These are phyloP conservation scores for Metarhizium humberi DNA, from an alignment of 2,329 filamentous ascomycete species.

Conservation along the genomic window DNA sequence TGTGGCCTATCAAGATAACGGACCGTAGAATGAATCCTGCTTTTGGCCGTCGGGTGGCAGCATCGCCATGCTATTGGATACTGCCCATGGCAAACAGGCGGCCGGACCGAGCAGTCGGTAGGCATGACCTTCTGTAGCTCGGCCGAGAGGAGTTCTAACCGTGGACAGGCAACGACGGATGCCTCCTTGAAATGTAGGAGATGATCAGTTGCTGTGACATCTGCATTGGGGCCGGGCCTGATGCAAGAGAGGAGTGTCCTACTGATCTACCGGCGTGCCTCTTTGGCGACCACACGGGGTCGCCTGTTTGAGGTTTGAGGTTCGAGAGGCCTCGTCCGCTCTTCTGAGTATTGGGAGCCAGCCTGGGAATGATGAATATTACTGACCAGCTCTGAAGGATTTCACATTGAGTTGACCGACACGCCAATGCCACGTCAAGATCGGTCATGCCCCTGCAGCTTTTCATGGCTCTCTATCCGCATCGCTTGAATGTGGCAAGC, in stretches of 20 bases:
- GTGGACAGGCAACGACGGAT: neutral
- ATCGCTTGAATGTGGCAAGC: slow-evolving; percentile 5
- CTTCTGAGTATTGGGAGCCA: too few relatives aligned
- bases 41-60: slow-evolving; percentile 4
- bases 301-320: neutral
- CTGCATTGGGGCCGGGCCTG: neutral
- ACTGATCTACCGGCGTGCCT: neutral
- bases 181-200: neutral
- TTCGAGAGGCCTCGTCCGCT: too few relatives aligned
- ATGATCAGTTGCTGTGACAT: neutral
- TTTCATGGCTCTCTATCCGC: slow-evolving; percentile 4
- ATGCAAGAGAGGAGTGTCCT: neutral
- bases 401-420: neutral
- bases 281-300: too few relatives aligned
- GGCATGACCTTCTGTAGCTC: neutral
- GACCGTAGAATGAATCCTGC: neutral
- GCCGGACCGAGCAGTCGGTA: slow-evolving; percentile 10
- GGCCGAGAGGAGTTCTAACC: neutral
- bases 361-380: too few relatives aligned
- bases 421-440: slow-evolving; percentile 6
- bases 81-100: slow-evolving; percentile 6
- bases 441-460: slow-evolving; percentile 1
- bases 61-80: slow-evolving; percentile 5
- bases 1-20: slow-evolving; percentile 3
- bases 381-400: neutral